These are phyloP conservation scores for Vitis riparia DNA, from an alignment of 164 flowering plant genomes.

Conservation along the genomic window DNA sequence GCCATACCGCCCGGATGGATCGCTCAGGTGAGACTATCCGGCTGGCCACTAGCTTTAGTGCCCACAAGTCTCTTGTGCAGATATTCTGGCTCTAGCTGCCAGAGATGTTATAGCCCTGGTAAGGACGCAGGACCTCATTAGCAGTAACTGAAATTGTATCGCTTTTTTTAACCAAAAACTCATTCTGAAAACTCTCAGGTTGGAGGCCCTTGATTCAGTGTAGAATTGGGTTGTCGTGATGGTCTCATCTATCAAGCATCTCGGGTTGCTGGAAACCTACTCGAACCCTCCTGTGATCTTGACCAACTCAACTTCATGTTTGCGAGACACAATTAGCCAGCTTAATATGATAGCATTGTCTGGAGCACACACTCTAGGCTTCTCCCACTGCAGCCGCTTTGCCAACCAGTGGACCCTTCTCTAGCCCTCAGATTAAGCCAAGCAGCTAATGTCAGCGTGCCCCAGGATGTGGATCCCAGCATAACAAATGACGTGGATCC, in stretches of 20 bases:
- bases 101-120: conserved; percentile 14
- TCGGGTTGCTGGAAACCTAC: conserved; percentile 56
- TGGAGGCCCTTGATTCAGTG: conserved; percentile 62
- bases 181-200: conserved; percentile 29
- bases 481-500: conserved; percentile 67
- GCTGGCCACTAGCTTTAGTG: too few species aligned
- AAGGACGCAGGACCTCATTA: conserved; percentile 9
- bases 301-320: conserved; percentile 46
- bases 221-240: conserved; percentile 75
- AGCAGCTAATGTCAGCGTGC: conserved; percentile 50
- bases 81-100: conserved; percentile 14
- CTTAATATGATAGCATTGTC: conserved; percentile 74
- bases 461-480: conserved; percentile 53
- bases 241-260: conserved; percentile 64
- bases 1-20: too few species aligned
- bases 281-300: conserved; percentile 47
- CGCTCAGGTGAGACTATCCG: too few species aligned
- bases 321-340: conserved; percentile 39
- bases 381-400: conserved; percentile 73
- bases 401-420: conserved; percentile 61
- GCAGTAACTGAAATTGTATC: conserved; percentile 9
- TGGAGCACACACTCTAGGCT: conserved; percentile 81
- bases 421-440: conserved; percentile 55
- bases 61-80: conserved; percentile 13
- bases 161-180: conserved; percentile 2